Evolutionary conservation across 345 rosid species (phyloP), one percentile per base, ranked within the genome.

Genomic region (Camelina neglecta): DNA sequence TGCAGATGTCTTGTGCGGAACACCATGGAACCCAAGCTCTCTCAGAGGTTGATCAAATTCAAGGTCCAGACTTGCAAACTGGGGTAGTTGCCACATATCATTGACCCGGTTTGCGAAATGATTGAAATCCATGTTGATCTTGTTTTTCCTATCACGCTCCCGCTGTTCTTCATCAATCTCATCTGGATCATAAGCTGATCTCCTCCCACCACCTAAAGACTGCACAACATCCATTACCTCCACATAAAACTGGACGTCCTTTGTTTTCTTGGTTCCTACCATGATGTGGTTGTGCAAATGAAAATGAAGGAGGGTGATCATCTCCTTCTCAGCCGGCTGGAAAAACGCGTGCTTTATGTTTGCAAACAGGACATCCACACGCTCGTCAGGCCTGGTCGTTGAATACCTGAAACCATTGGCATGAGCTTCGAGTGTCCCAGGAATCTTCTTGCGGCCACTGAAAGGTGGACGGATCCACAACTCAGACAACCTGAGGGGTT

Each of bases 1-100:
- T 13, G 90, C 90, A 9, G 89, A 82, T 21, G 92, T 78, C 79
- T 92, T 92, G 79, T 85, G 77, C 0, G 97, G 97, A 26, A 95
- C 99, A 47, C 99, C 99, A 75, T 83, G 89, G 87, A 95, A 95
- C 53, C 99, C 99, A 23, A 92, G 93, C 80, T 92, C 97, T 77
- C 97, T 87, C 69, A 88, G 65, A 41, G 97, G 97, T 75, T 92
- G 99, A 82, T 95, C 99, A 81, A 95, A 95, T 83, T 95, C 97
- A 20, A 95, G 97, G 80, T 92, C 99, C 61, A 90, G 79, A 35
- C 80, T 85, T 42, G 73, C 85, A 72, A 92, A 89, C 73, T 92
- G 96, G 6, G 95, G 90, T 68, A 90, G 97, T 29, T 88, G 84
- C 97, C 98, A 94, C 39, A 90, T 75, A 65, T 89, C 99, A 50